These are phyloP conservation scores for Zalaria obscura DNA, from an alignment of 2,329 filamentous ascomycete species.

Conservation along the genomic window DNA sequence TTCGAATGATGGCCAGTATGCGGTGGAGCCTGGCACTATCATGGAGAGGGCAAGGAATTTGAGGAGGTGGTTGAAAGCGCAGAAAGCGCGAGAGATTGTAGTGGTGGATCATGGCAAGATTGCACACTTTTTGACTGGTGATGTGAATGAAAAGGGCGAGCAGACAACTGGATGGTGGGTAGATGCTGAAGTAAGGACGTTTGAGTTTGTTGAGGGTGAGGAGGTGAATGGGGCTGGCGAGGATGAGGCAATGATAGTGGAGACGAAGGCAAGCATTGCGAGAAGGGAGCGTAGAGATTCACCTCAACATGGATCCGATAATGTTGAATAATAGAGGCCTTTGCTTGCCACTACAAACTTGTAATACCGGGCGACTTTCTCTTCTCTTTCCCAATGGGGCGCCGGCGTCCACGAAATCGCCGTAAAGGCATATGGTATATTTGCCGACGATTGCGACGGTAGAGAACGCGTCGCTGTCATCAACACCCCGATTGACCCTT, in stretches of 20 bases:
- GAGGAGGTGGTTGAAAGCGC: slow-evolving; percentile 11
- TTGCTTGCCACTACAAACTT: no score
- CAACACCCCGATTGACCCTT: no score
- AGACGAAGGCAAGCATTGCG: slow-evolving; percentile 12
- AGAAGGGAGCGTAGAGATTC: slow-evolving; percentile 4
- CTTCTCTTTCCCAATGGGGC: no score
- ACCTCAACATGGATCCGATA: not conserved
- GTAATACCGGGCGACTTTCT: no score
- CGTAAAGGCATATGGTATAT: no score
- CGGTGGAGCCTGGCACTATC: slow-evolving; percentile 10
- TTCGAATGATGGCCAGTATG: slow-evolving; percentile 13
- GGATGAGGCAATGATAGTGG: slow-evolving; percentile 12
- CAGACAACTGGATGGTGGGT: slow-evolving; percentile 17
- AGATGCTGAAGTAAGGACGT: slow-evolving; percentile 16
- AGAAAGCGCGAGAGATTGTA: slow-evolving; percentile 14
- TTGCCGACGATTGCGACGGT: no score
- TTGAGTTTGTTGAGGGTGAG: slow-evolving; percentile 9
- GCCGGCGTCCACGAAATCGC: no score
- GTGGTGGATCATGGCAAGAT: slow-evolving; percentile 17
- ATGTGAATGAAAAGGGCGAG: slow-evolving; percentile 14
- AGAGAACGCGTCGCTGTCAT: no score
- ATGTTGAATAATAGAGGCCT: no score
- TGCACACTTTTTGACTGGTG: slow-evolving; percentile 14
- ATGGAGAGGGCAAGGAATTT: slow-evolving; percentile 12
- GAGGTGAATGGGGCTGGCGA: slow-evolving; percentile 6